phyloP scores from a whole-genome alignment of 2,329 filamentous ascomycete genomes.

The Leptodontidium sp. region DNA sequence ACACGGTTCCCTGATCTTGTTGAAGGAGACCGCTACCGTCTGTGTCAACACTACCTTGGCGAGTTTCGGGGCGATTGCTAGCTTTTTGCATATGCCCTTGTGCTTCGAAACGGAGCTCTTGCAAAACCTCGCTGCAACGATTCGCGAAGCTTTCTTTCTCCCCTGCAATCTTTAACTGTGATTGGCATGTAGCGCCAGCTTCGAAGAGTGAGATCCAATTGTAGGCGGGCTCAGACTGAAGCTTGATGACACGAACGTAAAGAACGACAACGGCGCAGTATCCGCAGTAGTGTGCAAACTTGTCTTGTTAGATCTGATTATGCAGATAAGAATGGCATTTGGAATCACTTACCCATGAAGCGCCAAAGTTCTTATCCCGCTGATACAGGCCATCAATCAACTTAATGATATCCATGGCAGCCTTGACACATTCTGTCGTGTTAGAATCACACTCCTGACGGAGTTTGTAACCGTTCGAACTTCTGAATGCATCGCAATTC shows the following conservation, averaged over 20 bases:
- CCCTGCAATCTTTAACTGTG: conserved; percentile 50
- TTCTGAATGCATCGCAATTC: conserved; percentile 28
- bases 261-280: conserved; percentile 53
- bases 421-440: conserved; percentile 19
- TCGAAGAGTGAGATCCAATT: conserved; percentile 26
- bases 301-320: conserved; percentile 14
- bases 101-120: conserved; percentile 27
- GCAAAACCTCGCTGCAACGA: conserved; percentile 24
- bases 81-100: conserved; percentile 17
- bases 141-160: conserved; percentile 46
- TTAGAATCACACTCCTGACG: conserved; percentile 34
- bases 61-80: neutral
- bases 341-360: conserved; percentile 36
- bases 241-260: conserved; percentile 53
- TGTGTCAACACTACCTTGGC: conserved; percentile 2
- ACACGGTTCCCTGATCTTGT: conserved; percentile 11
- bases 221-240: conserved; percentile 30
- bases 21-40: conserved; percentile 11
- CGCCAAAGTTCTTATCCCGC: conserved; percentile 6
- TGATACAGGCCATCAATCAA: conserved; percentile 20
- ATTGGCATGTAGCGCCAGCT: conserved; percentile 32
- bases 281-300: conserved; percentile 54
- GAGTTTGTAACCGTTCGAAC: neutral
- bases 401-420: conserved; percentile 24
- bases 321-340: neutral